These are phyloP conservation scores for Saturnispora ahearnii DNA, from an alignment of 805 yeast species.

Conservation along the genomic window DNA sequence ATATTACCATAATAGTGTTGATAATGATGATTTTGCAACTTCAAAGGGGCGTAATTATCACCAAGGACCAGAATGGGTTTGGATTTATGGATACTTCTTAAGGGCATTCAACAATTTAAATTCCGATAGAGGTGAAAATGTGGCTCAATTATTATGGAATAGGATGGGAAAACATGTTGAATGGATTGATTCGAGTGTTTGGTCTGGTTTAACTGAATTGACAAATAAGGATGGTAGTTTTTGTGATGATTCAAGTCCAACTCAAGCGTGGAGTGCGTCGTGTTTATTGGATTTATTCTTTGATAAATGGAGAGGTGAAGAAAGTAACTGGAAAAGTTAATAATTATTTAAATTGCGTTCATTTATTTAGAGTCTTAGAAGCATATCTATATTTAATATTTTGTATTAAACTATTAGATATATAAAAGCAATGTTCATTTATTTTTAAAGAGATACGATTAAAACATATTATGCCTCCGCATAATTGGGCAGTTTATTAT, in stretches of 20 bases:
- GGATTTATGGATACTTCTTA: constrained; percentile 82
- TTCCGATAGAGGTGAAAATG: not conserved
- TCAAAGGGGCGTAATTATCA: constrained; percentile 95
- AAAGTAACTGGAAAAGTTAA: constrained; percentile 1
- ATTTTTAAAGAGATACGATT: not conserved
- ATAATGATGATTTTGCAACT: constrained; percentile 80
- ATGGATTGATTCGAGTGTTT: constrained; percentile 67
- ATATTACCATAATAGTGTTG: constrained; percentile 71
- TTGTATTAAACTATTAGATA: not conserved
- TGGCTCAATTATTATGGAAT: constrained; percentile 36
- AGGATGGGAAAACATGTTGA: constrained; percentile 55
- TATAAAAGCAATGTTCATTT: not conserved
- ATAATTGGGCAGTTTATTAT: too few relatives aligned
- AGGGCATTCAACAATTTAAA: constrained; percentile 63
- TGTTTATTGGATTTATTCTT: constrained; percentile 73
- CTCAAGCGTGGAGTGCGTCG: constrained; percentile 95
- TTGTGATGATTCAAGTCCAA: constrained; percentile 84
- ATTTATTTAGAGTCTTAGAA: not conserved
- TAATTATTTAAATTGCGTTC: not conserved
- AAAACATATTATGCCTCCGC: too few relatives aligned
- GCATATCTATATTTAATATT: not conserved
- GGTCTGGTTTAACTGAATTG: constrained; percentile 93
- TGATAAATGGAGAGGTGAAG: constrained; percentile 42
- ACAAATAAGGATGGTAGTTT: constrained; percentile 80
- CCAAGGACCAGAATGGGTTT: constrained; percentile 98